These are phyloP conservation scores for Fagus sylvatica DNA, from an alignment of 306 rosid species.

Conservation along the genomic window DNA sequence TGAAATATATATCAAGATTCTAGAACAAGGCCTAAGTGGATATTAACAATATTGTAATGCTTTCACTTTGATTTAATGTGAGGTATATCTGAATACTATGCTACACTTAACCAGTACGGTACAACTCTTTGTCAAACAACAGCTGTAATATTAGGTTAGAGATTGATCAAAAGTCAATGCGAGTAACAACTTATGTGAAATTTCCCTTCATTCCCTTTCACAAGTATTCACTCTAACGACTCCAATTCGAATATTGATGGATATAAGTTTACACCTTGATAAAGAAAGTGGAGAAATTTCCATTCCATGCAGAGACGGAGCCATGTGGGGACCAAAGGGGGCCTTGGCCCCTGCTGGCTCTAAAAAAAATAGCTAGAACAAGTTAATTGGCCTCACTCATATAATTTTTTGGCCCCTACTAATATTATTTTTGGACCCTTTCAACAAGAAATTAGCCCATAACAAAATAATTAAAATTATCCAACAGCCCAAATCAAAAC, in stretches of 20 bases:
- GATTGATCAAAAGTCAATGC: constrained; percentile 19
- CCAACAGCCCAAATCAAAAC: too few relatives aligned
- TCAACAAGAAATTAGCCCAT: too few relatives aligned
- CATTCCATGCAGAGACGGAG: too few relatives aligned
- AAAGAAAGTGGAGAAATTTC: not conserved
- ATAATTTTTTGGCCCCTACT: too few relatives aligned
- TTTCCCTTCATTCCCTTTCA: not conserved
- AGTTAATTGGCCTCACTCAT: too few relatives aligned
- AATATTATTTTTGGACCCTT: too few relatives aligned
- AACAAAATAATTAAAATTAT: too few relatives aligned
- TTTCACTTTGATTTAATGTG: not conserved
- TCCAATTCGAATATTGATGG: not conserved
- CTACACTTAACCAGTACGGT: constrained; percentile 1
- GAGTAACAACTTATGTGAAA: not conserved
- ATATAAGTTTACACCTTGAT: not conserved
- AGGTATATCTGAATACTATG: not conserved
- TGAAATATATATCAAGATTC: not conserved
- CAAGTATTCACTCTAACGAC: not conserved
- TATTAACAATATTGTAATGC: constrained; percentile 12
- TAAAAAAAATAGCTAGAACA: too few relatives aligned
- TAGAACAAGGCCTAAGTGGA: not conserved
- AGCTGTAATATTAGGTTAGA: constrained; percentile 29
- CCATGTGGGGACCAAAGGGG: too few relatives aligned
- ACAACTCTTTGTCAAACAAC: constrained; percentile 32
- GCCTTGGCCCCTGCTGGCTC: too few relatives aligned